Conservation (phyloP, 768 basidiomycete species). For the Tricholoma sp. region DNA sequence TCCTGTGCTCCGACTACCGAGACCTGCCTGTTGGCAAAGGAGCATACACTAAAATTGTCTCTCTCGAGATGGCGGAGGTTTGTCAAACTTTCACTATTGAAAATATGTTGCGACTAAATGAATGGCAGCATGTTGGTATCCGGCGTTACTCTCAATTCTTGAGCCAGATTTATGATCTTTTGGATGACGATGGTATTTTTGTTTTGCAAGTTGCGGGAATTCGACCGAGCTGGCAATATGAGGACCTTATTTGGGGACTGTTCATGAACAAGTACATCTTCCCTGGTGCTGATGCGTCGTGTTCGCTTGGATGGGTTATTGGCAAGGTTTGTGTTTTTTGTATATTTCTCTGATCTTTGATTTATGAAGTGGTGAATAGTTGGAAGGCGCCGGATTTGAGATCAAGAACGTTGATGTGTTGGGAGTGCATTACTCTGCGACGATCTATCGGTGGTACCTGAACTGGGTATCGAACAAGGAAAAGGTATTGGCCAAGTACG, state of each 20-base stretch:
- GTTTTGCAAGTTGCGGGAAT: slow-evolving; percentile 98
- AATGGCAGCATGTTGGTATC: slow-evolving; percentile 82
- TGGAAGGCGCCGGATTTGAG: slow-evolving; percentile 92
- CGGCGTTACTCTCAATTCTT: slow-evolving; percentile 88
- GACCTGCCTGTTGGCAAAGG: slow-evolving; percentile 76
- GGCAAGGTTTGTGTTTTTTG: slow-evolving; percentile 33
- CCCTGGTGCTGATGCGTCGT: slow-evolving; percentile 96
- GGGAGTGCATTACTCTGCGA: slow-evolving; percentile 95
- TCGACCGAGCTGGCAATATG: slow-evolving; percentile 95
- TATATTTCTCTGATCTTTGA: neutral
- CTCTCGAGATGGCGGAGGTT: slow-evolving; percentile 97
- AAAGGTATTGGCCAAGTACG: slow-evolving; percentile 83
- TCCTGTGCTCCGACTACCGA: slow-evolving; percentile 90
- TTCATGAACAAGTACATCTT: slow-evolving; percentile 99
- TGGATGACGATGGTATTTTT: slow-evolving; percentile 92
- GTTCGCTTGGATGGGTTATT: slow-evolving; percentile 94
- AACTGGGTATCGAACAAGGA: slow-evolving; percentile 97
- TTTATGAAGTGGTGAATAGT: slow-evolving; percentile 33
- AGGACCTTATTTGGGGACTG: slow-evolving; percentile 95
- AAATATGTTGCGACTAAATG: neutral
- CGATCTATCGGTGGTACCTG: slow-evolving; percentile 88
- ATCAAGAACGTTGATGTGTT: slow-evolving; percentile 95
- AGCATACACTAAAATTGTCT: slow-evolving; percentile 90
- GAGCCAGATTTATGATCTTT: slow-evolving; percentile 84
- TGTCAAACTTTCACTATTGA: slow-evolving; percentile 8